Evolutionary conservation across 1,284 basidiomycete species (phyloP), one percentile per base, ranked within the genome.

Genomic region (Ustilago vetiveriae): DNA sequence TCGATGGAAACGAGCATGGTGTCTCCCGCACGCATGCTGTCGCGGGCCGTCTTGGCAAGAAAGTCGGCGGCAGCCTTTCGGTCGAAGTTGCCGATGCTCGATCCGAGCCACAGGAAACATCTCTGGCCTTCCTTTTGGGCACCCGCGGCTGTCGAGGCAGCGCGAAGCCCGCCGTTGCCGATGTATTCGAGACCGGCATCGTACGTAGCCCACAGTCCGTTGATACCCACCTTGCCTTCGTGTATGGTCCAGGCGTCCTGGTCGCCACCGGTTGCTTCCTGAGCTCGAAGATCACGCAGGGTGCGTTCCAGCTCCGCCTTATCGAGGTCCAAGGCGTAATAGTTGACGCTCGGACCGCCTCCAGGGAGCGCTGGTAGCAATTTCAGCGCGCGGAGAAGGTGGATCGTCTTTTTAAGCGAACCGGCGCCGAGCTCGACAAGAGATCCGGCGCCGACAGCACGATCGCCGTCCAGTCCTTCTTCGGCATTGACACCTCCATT

Each of bases 251-350:
- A 77, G 3, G 59, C 44, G n/a, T 46, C 66, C 88, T 89, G 42
- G 87, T 89, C 24, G 86, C 90, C 90, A 29, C 59, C 35, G 9
- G 50, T 47, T 10, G 53, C 64, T 49, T 74, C 65, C 30, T 70
- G 68, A 16, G 46, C n/a, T 27, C 27, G 60, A 67, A 98, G 88
- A 75, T 89, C 86, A 32, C 84, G 84, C 41, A 98, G 86, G 4
- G 92, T 92, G 22, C 93, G 88, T 65, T 90, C 86, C 29, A 98
- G 88, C 80, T 97, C 93, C 49, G 87, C 87, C 72, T 90, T 86
- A 82, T 95, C 92, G 24, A 98, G 88, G 79, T 98, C 95, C 49
- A 98, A 89, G 13, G 94, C 93, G 84, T 92, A 94, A 83, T 96
- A 98, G 1, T 89, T 90, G 76, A 91, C 88, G 10, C 88, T 87